Conservation (phyloP, 495 filamentous ascomycete genomes). For the Cercophora scortea region DNA sequence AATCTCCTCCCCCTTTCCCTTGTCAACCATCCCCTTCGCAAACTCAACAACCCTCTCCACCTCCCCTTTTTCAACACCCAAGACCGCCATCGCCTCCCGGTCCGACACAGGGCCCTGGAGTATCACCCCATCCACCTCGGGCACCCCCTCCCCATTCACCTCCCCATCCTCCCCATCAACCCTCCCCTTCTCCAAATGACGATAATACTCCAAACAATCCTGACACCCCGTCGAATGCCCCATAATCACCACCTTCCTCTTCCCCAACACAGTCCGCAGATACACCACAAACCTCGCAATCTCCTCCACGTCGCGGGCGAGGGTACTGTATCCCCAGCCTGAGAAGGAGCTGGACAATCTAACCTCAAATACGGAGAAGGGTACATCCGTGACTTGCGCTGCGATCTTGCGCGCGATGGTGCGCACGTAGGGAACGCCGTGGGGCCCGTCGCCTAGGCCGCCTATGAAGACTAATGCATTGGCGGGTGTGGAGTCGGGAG, state of each 20-base stretch:
- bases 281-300: slow-evolving; percentile 65
- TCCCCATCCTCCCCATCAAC: background rate
- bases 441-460: slow-evolving; percentile 74
- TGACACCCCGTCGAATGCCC: slow-evolving; percentile 80
- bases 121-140: slow-evolving; percentile 67
- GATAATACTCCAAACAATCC: slow-evolving; percentile 69
- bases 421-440: slow-evolving; percentile 60
- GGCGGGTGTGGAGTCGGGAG: background rate
- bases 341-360: slow-evolving; percentile 47
- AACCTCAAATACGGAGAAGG: slow-evolving; percentile 38
- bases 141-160: background rate
- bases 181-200: too few relatives aligned
- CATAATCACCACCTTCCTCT: slow-evolving; percentile 68
- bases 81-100: slow-evolving; percentile 55
- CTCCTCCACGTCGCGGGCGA: slow-evolving; percentile 67
- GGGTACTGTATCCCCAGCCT: slow-evolving; percentile 63
- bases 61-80: slow-evolving; percentile 26
- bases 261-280: slow-evolving; percentile 35
- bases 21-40: slow-evolving; percentile 45
- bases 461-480: slow-evolving; percentile 78
- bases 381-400: slow-evolving; percentile 22
- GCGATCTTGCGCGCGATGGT: slow-evolving; percentile 55
- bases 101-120: slow-evolving; percentile 78
- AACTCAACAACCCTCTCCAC: slow-evolving; percentile 44
- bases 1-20: slow-evolving; percentile 47